Percentiles rank a stretch among this genome's conserved stretches.
Conservation (phyloP, 768 basidiomycete species). For the Leccinum obscurum region DNA sequence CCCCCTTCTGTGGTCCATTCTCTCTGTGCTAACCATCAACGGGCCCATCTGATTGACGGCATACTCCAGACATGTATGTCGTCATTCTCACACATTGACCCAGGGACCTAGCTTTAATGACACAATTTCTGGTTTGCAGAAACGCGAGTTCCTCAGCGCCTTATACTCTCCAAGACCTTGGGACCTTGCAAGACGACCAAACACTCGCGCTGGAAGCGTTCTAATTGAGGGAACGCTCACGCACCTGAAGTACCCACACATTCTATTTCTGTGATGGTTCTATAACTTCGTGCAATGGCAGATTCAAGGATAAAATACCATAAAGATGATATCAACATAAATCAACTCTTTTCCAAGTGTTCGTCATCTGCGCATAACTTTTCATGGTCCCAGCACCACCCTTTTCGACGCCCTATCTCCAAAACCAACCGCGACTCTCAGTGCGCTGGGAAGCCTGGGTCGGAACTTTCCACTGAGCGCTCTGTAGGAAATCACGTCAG, state of each 20-base stretch:
- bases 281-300: background rate
- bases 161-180: background rate
- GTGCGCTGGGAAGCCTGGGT: background rate
- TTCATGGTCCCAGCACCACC: background rate
- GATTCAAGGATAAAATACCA: background rate
- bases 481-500: conserved; percentile 1
- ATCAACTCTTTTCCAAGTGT: background rate
- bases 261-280: background rate
- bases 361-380: background rate
- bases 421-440: background rate
- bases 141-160: background rate
- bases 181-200: background rate
- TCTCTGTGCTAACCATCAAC: background rate
- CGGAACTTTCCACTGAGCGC: conserved; percentile 6
- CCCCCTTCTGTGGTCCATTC: background rate
- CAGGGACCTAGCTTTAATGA: too few species aligned
- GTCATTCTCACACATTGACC: too few species aligned
- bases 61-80: too few species aligned
- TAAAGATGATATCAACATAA: background rate
- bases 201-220: background rate
- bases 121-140: background rate
- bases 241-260: background rate
- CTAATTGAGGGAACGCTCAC: background rate
- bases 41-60: too few species aligned
- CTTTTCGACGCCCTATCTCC: background rate